Base-by-base conservation (phyloP, 495 filamentous ascomycete species). In the Aspergillus avenaceus region DNA sequence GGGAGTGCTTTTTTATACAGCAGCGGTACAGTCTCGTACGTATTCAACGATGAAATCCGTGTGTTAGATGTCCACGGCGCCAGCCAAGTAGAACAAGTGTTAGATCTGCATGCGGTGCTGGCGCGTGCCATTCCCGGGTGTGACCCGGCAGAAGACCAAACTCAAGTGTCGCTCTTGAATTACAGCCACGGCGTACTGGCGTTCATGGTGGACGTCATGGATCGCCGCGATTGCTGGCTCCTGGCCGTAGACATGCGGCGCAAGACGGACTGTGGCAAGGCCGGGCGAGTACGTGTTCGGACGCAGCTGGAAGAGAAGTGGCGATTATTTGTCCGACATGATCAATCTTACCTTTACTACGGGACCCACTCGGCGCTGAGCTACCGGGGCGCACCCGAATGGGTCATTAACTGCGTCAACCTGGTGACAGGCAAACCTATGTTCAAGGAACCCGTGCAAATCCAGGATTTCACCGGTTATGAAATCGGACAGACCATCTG, bases 301-400 rank as follows among this genome's bases (percentile, higher is more conserved):
- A 61, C 67, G 3, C 64, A 45, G 4, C 57, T 87, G 7, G 65
- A 67, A 1, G 75, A 76, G 5, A 72, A 69, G 13, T 60, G 74
- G 25, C 81, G 78, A 56, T 62, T 88, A 12, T 85, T 89, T 56
- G 86, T 88, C 3, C 81, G 87, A 13, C 84, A 91, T 59, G 83
- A 82, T 54, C 58, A 68, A 12, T 61, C 71, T 2, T 85, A 80
- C 59, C 72, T 92, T 14, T 90, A 81, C 66, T 89, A 82, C 57
- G 86, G 85, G 8, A 83, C 79, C 2, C 76, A 83, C 56, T 78
- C 75, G 0, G 74, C 73, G 23, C 54, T 69, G 23, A 77, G 73
- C 4, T 61, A 58, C 4, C 73, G 78, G 47, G 79, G 79, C 1
- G 67, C 74, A 54, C 71, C 68, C 27, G 77, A 78, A 54, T 92